Percentiles rank a stretch among this genome's conserved stretches.
phyloP scores from a whole-genome alignment of 2,329 filamentous ascomycete species.

The Triangularia setosa region DNA sequence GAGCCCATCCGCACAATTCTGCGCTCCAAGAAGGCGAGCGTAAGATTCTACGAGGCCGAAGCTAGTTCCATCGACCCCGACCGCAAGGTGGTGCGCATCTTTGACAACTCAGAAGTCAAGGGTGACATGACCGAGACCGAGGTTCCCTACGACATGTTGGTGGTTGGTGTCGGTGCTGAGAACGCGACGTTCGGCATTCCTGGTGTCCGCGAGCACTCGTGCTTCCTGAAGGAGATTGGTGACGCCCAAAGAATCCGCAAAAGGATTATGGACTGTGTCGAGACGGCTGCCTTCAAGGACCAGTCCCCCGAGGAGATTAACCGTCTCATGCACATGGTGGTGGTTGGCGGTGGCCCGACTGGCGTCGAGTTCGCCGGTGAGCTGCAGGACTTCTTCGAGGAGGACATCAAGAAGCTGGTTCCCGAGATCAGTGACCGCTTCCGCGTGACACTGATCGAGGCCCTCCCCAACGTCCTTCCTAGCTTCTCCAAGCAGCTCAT shows the following conservation, averaged over 20 bases:
- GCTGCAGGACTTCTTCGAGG: conserved; percentile 97
- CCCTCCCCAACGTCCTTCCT: conserved; percentile 90
- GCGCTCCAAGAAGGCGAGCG: conserved; percentile 86
- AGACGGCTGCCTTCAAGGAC: conserved; percentile 97
- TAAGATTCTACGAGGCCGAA: conserved; percentile 98
- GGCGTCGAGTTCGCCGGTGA: conserved; percentile 98
- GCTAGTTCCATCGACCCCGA: conserved; percentile 92
- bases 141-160: conserved; percentile 96
- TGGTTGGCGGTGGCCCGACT: conserved; percentile 87
- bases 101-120: conserved; percentile 90
- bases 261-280: conserved; percentile 99
- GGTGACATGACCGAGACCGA: conserved; percentile 77
- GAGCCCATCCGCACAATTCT: conserved; percentile 96
- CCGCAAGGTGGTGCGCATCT: conserved; percentile 81
- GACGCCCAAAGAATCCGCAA: conserved; percentile 96
- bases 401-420: conserved; percentile 96
- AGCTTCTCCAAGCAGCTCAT: conserved; percentile 99
- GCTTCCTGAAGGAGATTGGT: conserved; percentile 96
- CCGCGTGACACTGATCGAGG: conserved; percentile 96
- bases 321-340: conserved; percentile 97
- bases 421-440: conserved; percentile 93
- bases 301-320: conserved; percentile 84
- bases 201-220: conserved; percentile 89
- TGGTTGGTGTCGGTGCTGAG: conserved; percentile 94
- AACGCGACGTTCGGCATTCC: conserved; percentile 98